phyloP scores from a whole-genome alignment of 129 eudicot species.

The Glebionis coronaria region DNA sequence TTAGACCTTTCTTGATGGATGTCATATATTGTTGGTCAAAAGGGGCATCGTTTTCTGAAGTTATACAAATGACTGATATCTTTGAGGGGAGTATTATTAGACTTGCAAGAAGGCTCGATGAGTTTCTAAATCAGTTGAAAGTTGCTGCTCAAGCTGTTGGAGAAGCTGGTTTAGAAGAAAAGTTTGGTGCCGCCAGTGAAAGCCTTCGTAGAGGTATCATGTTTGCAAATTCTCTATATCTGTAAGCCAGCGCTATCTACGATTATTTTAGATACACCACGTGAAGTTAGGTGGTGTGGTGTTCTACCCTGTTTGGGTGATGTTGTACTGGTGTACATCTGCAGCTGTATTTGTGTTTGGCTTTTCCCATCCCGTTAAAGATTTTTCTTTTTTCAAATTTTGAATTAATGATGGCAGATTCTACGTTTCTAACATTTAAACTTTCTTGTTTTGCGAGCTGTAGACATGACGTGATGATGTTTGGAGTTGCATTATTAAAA shows the following conservation, averaged over 20 bases:
- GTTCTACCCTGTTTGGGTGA: slow-evolving; percentile 13
- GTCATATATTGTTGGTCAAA: slow-evolving; percentile 99
- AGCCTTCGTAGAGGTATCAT: slow-evolving; percentile 88
- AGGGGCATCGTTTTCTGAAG: slow-evolving; percentile 85
- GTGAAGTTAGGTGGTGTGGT: slow-evolving; percentile 24
- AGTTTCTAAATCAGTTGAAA: slow-evolving; percentile 88
- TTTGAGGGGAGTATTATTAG: slow-evolving; percentile 97
- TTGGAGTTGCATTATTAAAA: no score
- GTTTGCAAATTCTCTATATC: slow-evolving; percentile 89
- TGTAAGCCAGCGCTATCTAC: slow-evolving; percentile 16
- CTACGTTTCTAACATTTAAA: no score
- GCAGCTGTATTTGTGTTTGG: slow-evolving; percentile 4
- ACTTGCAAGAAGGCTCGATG: slow-evolving; percentile 95
- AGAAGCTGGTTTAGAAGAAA: slow-evolving; percentile 69
- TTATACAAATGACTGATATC: slow-evolving; percentile 97
- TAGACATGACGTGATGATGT: no score
- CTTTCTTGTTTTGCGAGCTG: no score
- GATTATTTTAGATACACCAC: background rate
- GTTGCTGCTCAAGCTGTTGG: slow-evolving; percentile 93
- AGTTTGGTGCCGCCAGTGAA: slow-evolving; percentile 82
- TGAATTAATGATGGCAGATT: background rate
- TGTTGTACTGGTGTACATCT: slow-evolving; percentile 17
- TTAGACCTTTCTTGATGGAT: slow-evolving; percentile 96
- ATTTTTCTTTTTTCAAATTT: background rate
- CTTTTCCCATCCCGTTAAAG: no score